Base-by-base conservation (phyloP, 2,329 filamentous ascomycete genomes). In the Cytospora paraplurivora region DNA sequence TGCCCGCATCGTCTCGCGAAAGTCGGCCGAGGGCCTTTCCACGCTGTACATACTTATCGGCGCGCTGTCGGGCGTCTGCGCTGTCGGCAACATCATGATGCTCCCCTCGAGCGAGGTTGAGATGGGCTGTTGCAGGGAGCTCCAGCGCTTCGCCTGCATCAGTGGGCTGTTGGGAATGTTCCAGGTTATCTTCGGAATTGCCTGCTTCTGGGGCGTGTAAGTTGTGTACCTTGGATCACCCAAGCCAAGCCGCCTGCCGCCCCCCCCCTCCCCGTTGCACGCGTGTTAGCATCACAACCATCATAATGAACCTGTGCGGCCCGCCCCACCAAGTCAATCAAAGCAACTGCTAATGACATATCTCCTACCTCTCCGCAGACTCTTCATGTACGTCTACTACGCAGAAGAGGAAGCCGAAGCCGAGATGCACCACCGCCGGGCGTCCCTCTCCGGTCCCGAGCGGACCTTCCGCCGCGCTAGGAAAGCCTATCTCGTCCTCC, bases 21-120 rank as follows among this genome's bases (percentile, higher is more conserved):
- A 81, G 69, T 82, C 79, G 19, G 79, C 80, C 1, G 79, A 81
- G 5, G 81, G 72, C 60, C 74, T 70, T 67, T 82, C 78, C 19
- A 82, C 78, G 58, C 37, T 56, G 19, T 56, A 56, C 35, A 44
- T 56, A 17, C 54, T 56, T n/a, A 35, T 56, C n/a, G 54, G 54
- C 35, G 41, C 54, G 27, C 54, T 56, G 12, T 56, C 54, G n/a
- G 54, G 54, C 61, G 66, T 79, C 1, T 80, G 80, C 33, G 70
- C 76, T 3, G 70, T 78, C 52, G 78, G 77, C 63, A 56, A 56
- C 54, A 69, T 69, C 50, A 53, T 67, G 5, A 64, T 68, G 51
- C 62, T 69, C 2, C 68, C 68, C 11, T 65, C 65, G 13, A 69
- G 66, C 44, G 65, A 68, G 53, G 67, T 67, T n/a, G 66, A 67